These are phyloP conservation scores for Nothophytophthora sp. DNA, from an alignment of 352 stramenopile genomes.

Conservation along the genomic window DNA sequence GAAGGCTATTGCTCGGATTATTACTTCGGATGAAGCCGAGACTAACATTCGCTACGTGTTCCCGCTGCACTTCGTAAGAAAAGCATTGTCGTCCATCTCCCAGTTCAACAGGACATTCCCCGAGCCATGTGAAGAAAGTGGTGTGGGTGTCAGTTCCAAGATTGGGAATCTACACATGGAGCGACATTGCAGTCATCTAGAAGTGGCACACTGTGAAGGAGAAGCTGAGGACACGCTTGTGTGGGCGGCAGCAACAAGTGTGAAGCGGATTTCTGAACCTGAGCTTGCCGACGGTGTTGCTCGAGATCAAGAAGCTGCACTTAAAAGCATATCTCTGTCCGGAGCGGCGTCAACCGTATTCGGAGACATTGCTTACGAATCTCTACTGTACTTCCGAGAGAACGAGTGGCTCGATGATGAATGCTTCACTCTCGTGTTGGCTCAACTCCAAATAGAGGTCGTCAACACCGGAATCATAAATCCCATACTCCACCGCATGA, in stretches of 20 bases:
- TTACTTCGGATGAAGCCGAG: background rate
- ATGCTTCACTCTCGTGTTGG: background rate
- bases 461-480: background rate
- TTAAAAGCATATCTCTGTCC: background rate
- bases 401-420: background rate
- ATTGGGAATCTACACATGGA: background rate
- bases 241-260: background rate
- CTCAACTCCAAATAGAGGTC: background rate
- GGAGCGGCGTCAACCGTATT: background rate
- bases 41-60: background rate
- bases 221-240: background rate
- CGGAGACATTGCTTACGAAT: background rate
- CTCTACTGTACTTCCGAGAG: background rate
- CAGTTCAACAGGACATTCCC: background rate
- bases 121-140: background rate
- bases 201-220: too few species aligned
- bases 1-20: background rate
- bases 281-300: too few species aligned
- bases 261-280: too few species aligned
- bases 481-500: background rate
- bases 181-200: conserved; percentile 1
- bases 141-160: conserved; percentile 2
- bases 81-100: background rate
- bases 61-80: background rate
- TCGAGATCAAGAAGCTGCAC: background rate